Evolutionary conservation across 495 filamentous ascomycete genomes (phyloP).

Genomic region (Podospora comata): DNA sequence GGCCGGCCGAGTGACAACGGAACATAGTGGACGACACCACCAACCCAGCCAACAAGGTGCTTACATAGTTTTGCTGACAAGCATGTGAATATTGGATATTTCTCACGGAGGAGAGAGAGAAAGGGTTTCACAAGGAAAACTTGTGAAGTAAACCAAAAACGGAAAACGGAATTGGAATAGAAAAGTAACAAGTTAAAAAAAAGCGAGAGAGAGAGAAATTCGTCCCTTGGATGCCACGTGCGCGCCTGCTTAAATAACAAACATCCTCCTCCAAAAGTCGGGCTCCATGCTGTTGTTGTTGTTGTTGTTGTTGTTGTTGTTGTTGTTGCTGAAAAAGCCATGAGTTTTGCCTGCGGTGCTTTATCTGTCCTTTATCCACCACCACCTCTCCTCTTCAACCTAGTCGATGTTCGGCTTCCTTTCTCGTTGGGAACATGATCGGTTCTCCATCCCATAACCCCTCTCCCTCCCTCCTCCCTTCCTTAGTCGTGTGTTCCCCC

Average conservation of each 20-base stretch:
- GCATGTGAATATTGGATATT: not conserved
- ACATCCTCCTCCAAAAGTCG: not conserved
- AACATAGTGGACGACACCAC: not conserved
- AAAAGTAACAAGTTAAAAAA: not conserved
- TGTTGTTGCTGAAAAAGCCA: no score
- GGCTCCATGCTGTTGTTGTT: no score
- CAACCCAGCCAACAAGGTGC: not conserved
- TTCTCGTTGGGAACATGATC: no score
- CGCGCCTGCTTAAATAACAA: not conserved
- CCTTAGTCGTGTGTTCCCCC: no score
- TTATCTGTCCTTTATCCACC: no score
- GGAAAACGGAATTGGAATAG: not conserved
- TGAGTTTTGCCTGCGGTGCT: no score
- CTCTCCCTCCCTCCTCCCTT: not conserved
- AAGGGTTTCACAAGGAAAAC: not conserved
- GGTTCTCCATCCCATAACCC: not conserved
- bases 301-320: no score
- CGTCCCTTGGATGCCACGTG: not conserved
- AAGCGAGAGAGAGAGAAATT: not conserved
- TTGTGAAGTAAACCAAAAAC: not conserved
- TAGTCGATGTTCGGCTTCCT: no score
- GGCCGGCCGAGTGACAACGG: not conserved
- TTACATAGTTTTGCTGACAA: not conserved
- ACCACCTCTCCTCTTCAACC: no score
- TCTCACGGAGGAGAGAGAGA: not conserved